phyloP scores from a whole-genome alignment of 1,284 basidiomycete genomes.

The Marasmius sp. region DNA sequence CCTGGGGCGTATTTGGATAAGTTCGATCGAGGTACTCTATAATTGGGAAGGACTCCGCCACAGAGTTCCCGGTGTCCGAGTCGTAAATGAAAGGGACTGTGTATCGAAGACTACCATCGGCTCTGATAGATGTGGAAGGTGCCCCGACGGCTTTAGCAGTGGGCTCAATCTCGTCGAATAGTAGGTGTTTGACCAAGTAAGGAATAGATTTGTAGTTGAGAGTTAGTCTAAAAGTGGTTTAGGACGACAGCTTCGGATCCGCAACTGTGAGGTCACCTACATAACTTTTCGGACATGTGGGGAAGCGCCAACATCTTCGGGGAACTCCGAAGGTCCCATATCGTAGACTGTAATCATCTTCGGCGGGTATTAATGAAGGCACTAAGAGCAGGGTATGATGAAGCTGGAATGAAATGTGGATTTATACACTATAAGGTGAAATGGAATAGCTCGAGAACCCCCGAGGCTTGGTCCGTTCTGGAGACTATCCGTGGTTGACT shows the following conservation, averaged over 20 bases:
- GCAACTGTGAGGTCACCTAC: background rate
- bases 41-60: slow-evolving; percentile 15
- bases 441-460: too few relatives aligned
- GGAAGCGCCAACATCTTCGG: background rate
- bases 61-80: slow-evolving; percentile 7
- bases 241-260: background rate
- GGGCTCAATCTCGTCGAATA: background rate
- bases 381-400: too few relatives aligned
- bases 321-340: background rate
- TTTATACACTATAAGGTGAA: too few relatives aligned
- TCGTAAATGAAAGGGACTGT: slow-evolving; percentile 17
- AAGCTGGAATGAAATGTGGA: too few relatives aligned
- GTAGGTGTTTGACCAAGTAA: background rate
- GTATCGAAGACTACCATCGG: slow-evolving; percentile 8
- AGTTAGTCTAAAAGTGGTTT: background rate
- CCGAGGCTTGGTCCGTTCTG: too few relatives aligned
- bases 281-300: background rate
- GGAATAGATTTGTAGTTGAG: slow-evolving; percentile 5
- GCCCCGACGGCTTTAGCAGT: background rate
- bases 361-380: too few relatives aligned
- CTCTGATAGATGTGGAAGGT: background rate
- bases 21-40: slow-evolving; percentile 11
- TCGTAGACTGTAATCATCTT: background rate
- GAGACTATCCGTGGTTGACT: too few relatives aligned
- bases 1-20: slow-evolving; percentile 4